phyloP scores from a whole-genome alignment of 208 protist species.

The Acanthamoeba castellanii region DNA sequence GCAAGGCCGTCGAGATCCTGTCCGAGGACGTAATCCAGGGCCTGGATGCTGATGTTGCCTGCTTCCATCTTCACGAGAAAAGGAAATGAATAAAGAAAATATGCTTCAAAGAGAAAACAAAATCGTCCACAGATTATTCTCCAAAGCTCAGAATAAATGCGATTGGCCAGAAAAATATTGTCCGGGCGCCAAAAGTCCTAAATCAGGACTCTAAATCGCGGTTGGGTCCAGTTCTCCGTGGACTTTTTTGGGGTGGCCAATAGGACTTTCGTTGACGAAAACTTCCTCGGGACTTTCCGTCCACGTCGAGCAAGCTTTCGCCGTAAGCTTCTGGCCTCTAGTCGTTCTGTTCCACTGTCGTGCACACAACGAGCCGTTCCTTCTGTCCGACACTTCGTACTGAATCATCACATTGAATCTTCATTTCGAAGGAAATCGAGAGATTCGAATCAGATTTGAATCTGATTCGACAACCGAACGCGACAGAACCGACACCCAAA shows the following conservation, averaged over 20 bases:
- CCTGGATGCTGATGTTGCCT: neutral
- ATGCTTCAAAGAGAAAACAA: neutral
- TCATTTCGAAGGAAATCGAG: neutral
- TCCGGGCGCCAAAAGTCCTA: neutral
- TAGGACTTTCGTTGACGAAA: neutral
- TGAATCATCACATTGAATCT: neutral
- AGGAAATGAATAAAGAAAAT: neutral
- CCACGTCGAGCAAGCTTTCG: neutral
- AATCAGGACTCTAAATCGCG: neutral
- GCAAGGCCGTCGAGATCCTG: neutral
- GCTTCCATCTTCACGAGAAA: neutral
- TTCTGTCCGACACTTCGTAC: too few species aligned
- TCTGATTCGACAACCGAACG: neutral
- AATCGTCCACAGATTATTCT: neutral
- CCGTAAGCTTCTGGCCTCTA: neutral
- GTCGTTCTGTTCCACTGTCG: too few species aligned
- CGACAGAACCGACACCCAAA: neutral
- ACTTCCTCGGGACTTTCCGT: slow-evolving; percentile 57
- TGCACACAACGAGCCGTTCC: too few species aligned
- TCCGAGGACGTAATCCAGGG: neutral
- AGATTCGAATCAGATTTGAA: neutral
- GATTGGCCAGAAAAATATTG: neutral
- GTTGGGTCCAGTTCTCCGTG: neutral
- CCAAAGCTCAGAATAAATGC: neutral
- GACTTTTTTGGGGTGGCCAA: neutral